These are phyloP conservation scores for Quercus robur DNA, from an alignment of 306 rosid genomes.

Conservation along the genomic window DNA sequence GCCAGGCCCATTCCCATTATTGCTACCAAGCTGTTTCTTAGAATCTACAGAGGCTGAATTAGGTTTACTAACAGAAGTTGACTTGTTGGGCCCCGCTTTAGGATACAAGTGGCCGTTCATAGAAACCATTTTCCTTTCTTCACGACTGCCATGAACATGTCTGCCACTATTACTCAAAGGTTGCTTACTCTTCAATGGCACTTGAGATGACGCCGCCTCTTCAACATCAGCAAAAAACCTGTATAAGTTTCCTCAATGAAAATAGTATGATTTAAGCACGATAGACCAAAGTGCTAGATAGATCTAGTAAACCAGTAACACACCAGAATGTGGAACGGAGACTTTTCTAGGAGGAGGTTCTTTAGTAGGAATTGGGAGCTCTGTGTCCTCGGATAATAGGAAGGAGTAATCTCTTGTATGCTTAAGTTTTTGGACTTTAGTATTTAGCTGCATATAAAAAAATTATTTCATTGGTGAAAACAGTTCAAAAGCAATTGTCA, in stretches of 20 bases:
- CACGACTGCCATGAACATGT: slow-evolving; percentile 28
- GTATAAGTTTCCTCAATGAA: slow-evolving; percentile 53
- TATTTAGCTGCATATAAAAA: slow-evolving; percentile 43
- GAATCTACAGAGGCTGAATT: slow-evolving; percentile 37
- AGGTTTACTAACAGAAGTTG: slow-evolving; percentile 43
- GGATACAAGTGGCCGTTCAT: slow-evolving; percentile 43
- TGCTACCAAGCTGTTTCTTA: slow-evolving; percentile 59
- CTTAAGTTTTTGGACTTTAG: slow-evolving; percentile 68
- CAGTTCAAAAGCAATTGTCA: not conserved
- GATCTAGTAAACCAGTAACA: slow-evolving; percentile 23
- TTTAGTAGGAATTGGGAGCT: slow-evolving; percentile 62
- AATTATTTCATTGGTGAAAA: slow-evolving; percentile 16
- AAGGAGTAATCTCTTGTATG: slow-evolving; percentile 89
- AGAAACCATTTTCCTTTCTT: slow-evolving; percentile 40
- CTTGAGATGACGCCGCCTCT: slow-evolving; percentile 59
- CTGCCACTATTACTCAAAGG: slow-evolving; percentile 39
- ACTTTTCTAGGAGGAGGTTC: slow-evolving; percentile 37
- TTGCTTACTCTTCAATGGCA: slow-evolving; percentile 44
- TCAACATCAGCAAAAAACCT: slow-evolving; percentile 59
- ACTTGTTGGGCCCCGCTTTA: slow-evolving; percentile 44
- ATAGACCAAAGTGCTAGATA: slow-evolving; percentile 17
- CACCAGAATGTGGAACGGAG: slow-evolving; percentile 50
- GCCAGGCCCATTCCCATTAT: slow-evolving; percentile 55
- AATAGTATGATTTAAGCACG: slow-evolving; percentile 33
- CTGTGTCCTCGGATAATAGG: slow-evolving; percentile 70